phyloP scores from a whole-genome alignment of 1,139 yeast species.

The Casaregolazyma lundiana region DNA sequence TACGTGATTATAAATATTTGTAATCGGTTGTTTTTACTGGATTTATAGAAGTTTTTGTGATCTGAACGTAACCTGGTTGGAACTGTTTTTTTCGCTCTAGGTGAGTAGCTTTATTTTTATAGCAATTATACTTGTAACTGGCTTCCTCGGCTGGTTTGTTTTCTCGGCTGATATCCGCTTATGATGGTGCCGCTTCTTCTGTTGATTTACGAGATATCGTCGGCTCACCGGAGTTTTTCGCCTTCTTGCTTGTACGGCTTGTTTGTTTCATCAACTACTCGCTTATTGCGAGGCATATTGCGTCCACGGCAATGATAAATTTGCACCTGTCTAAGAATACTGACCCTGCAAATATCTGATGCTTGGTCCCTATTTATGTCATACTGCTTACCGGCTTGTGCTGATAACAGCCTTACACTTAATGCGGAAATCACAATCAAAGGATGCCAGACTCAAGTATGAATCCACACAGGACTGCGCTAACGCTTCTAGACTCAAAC shows the following conservation, averaged over 20 bases:
- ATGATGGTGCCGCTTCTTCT: neutral
- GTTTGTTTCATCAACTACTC: too few relatives aligned
- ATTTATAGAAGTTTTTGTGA: neutral
- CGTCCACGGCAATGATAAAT: too few relatives aligned
- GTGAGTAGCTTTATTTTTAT: neutral
- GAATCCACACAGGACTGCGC: neutral
- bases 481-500: neutral
- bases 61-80: too few relatives aligned
- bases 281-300: too few relatives aligned
- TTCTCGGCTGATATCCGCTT: neutral
- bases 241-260: neutral
- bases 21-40: neutral
- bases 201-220: neutral
- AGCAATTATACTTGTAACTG: neutral
- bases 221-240: neutral
- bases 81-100: neutral
- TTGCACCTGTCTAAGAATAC: too few relatives aligned
- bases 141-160: neutral
- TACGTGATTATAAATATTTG: too few relatives aligned
- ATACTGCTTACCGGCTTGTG: too few relatives aligned
- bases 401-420: too few relatives aligned
- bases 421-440: neutral
- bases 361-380: too few relatives aligned
- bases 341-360: too few relatives aligned
- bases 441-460: neutral